Evolutionary conservation across 148 eudicot species (phyloP).

Genomic region (Amaranthus palmeri): DNA sequence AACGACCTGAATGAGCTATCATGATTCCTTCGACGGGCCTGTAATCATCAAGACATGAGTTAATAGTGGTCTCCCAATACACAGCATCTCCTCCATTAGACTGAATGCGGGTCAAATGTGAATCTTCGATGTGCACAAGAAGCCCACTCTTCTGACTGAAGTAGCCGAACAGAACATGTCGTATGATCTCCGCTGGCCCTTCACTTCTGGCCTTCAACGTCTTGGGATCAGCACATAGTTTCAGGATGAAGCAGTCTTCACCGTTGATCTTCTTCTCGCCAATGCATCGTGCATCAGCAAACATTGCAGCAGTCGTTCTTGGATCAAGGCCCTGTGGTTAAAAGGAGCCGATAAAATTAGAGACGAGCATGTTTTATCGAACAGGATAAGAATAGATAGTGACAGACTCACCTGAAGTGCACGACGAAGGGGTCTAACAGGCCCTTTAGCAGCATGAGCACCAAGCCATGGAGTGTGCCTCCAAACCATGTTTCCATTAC

Average conservation of each 20-base stretch:
- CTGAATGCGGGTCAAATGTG: slow-evolving; percentile 82
- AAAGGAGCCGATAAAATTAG: background rate
- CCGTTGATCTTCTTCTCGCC: slow-evolving; percentile 60
- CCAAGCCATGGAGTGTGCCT: slow-evolving; percentile 87
- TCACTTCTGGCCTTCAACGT: slow-evolving; percentile 56
- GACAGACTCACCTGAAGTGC: slow-evolving; percentile 65
- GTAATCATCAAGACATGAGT: slow-evolving; percentile 76
- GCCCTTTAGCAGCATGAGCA: slow-evolving; percentile 80
- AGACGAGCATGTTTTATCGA: background rate
- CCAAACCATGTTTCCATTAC: slow-evolving; percentile 75
- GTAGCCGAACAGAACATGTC: slow-evolving; percentile 58
- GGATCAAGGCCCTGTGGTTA: slow-evolving; percentile 56
- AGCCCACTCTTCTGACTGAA: slow-evolving; percentile 63
- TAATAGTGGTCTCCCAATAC: slow-evolving; percentile 93
- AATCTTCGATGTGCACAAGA: slow-evolving; percentile 57
- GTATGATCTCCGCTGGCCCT: slow-evolving; percentile 61
- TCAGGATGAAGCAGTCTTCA: slow-evolving; percentile 65
- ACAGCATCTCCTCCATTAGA: slow-evolving; percentile 91
- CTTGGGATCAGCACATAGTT: slow-evolving; percentile 55
- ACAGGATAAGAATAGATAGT: background rate
- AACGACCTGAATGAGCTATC: slow-evolving; percentile 94
- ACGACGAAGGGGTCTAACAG: slow-evolving; percentile 78
- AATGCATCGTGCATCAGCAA: slow-evolving; percentile 51
- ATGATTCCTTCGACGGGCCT: slow-evolving; percentile 82
- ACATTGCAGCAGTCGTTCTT: slow-evolving; percentile 60